Percentiles rank a stretch among this genome's conserved stretches.
phyloP scores from a whole-genome alignment of 768 basidiomycete species.

The Psilocybe cubensis region DNA sequence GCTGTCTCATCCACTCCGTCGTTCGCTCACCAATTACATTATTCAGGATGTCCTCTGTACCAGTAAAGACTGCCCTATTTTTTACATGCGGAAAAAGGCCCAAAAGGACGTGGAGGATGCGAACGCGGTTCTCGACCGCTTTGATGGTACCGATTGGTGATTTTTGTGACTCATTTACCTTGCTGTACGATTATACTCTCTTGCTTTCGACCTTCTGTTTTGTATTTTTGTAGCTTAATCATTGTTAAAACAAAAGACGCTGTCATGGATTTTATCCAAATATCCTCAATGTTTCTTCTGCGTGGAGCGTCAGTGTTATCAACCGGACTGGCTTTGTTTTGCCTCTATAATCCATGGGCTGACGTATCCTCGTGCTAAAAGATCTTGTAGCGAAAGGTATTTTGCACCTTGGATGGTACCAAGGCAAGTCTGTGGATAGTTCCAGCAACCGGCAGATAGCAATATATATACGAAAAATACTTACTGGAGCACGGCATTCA shows the following conservation, averaged over 20 bases:
- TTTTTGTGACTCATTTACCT: slow-evolving; percentile 7
- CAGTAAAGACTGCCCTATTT: slow-evolving; percentile 97
- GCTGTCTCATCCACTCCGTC: background rate
- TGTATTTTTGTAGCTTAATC: background rate
- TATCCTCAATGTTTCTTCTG: too few species aligned
- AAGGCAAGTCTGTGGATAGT: slow-evolving; percentile 42
- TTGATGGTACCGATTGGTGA: slow-evolving; percentile 78
- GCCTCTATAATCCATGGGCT: slow-evolving; percentile 45
- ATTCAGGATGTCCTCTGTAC: slow-evolving; percentile 92
- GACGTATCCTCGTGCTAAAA: slow-evolving; percentile 39
- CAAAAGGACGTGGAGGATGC: slow-evolving; percentile 97
- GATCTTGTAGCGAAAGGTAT: slow-evolving; percentile 38
- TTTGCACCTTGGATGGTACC: slow-evolving; percentile 49
- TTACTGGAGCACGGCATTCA: slow-evolving; percentile 46
- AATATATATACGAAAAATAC: slow-evolving; percentile 10
- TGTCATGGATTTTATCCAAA: too few species aligned
- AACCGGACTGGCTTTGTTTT: background rate
- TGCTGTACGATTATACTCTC: slow-evolving; percentile 5
- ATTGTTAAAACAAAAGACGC: too few species aligned
- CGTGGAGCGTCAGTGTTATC: too few species aligned
- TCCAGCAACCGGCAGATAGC: background rate
- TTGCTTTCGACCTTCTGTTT: background rate
- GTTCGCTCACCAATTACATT: background rate
- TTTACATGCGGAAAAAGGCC: slow-evolving; percentile 97
- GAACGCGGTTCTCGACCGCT: slow-evolving; percentile 77